Percentiles rank a stretch among this genome's conserved stretches.
These are phyloP conservation scores for Clonostachys sp. DNA, from an alignment of 2,329 filamentous ascomycete genomes.

Conservation along the genomic window DNA sequence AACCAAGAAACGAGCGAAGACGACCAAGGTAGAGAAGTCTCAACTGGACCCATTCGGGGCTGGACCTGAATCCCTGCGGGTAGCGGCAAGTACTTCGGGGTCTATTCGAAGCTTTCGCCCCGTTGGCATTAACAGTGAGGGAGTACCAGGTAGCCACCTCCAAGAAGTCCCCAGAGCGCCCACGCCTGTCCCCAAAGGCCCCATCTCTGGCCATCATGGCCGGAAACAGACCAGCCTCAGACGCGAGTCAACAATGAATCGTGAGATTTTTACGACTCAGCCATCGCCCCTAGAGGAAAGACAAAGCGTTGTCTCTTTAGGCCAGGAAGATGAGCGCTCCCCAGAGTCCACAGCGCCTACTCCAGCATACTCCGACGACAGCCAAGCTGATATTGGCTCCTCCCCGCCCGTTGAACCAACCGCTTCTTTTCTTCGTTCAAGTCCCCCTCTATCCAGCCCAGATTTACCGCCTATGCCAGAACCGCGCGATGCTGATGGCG, in stretches of 20 bases:
- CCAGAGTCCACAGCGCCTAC: slow-evolving; percentile 46
- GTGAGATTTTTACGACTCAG: slow-evolving; percentile 42
- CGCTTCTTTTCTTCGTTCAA: slow-evolving; percentile 48
- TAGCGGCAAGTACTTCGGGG: slow-evolving; percentile 86
- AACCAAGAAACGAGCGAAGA: slow-evolving; percentile 70
- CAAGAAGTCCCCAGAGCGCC: slow-evolving; percentile 74
- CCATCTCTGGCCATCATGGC: slow-evolving; percentile 2
- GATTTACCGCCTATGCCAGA: slow-evolving; percentile 60
- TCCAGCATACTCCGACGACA: slow-evolving; percentile 54
- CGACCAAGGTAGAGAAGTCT: slow-evolving; percentile 68
- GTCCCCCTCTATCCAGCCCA: slow-evolving; percentile 76
- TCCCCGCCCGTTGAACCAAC: slow-evolving; percentile 78
- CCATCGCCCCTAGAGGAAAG: slow-evolving; percentile 35
- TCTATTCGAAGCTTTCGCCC: slow-evolving; percentile 84
- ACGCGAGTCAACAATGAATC: slow-evolving; percentile 54
- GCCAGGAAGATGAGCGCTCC: slow-evolving; percentile 46
- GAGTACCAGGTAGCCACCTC: slow-evolving; percentile 43
- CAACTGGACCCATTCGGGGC: slow-evolving; percentile 68
- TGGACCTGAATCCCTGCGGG: slow-evolving; percentile 74
- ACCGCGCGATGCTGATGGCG: slow-evolving; percentile 14
- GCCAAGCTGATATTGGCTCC: slow-evolving; percentile 79
- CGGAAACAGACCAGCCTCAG: slow-evolving; percentile 29
- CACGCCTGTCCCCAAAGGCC: slow-evolving; percentile 63
- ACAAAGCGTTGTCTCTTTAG: slow-evolving; percentile 32
- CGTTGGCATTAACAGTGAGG: slow-evolving; percentile 46